phyloP scores from a whole-genome alignment of 2,329 filamentous ascomycete species.

The Stemphylium beticola region DNA sequence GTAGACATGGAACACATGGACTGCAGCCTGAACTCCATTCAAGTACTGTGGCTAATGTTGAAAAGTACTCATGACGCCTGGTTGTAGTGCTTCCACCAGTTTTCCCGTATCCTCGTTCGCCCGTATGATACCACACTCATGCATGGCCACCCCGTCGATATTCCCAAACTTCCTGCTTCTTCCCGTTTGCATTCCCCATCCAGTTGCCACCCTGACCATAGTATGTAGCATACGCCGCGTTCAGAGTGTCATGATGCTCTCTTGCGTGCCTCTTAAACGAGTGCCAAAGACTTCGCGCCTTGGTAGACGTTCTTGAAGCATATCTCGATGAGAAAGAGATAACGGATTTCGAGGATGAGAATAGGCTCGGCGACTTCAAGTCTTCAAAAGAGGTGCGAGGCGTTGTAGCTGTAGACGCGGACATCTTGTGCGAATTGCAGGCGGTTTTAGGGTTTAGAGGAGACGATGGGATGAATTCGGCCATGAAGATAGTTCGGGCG shows the following conservation, averaged over 20 bases:
- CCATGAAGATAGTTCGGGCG: no score
- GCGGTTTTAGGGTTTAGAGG: not conserved
- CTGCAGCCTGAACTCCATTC: no score
- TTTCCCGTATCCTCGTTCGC: no score
- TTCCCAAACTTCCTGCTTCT: constrained; percentile 22
- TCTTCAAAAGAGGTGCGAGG: constrained; percentile 26
- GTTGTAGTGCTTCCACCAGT: no score
- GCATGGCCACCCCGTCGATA: constrained; percentile 19
- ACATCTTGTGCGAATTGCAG: constrained; percentile 7
- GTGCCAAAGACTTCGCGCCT: constrained; percentile 16
- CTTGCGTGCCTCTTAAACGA: constrained; percentile 25
- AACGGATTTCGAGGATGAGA: constrained; percentile 8
- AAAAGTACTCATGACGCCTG: no score
- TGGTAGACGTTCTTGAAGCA: constrained; percentile 4
- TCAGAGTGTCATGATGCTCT: constrained; percentile 32
- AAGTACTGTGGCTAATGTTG: no score
- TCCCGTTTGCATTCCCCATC: not conserved
- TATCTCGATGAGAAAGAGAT: not conserved
- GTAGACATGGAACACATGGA: no score
- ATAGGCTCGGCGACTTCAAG: constrained; percentile 12
- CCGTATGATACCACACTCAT: not conserved
- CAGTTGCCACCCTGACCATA: constrained; percentile 22
- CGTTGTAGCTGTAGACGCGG: constrained; percentile 22
- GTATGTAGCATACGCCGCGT: constrained; percentile 26
- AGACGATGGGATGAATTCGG: no score